Percentiles rank a stretch among this genome's conserved stretches.
Evolutionary conservation across 2,329 filamentous ascomycete species (phyloP).

Genomic region (Paraconiothyrium sp.): DNA sequence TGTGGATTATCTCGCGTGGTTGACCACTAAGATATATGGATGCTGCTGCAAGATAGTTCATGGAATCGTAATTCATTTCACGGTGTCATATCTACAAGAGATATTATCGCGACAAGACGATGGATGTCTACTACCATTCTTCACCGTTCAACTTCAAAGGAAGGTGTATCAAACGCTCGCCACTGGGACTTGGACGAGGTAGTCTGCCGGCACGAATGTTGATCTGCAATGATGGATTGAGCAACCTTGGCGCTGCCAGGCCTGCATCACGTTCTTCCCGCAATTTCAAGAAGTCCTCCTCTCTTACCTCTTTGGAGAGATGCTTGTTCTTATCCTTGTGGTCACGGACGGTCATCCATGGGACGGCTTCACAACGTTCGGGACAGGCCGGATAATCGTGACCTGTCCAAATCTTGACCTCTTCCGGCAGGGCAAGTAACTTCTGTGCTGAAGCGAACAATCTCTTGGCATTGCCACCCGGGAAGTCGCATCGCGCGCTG

Average conservation of each 20-base stretch:
- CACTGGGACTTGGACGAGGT: too few relatives aligned
- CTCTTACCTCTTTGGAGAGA: constrained; percentile 31
- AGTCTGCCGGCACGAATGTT: constrained; percentile 49
- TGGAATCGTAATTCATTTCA: too few relatives aligned
- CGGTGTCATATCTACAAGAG: too few relatives aligned
- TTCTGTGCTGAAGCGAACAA: constrained; percentile 41
- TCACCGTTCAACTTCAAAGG: too few relatives aligned
- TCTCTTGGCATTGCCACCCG: constrained; percentile 40
- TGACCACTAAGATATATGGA: too few relatives aligned
- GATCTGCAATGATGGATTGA: constrained; percentile 52
- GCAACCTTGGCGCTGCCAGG: constrained; percentile 44
- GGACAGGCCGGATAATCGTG: constrained; percentile 46
- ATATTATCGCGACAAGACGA: too few relatives aligned
- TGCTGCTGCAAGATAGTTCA: too few relatives aligned
- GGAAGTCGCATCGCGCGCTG: constrained; percentile 48
- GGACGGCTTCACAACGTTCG: constrained; percentile 29
- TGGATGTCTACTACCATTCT: too few relatives aligned
- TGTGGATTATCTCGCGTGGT: too few relatives aligned
- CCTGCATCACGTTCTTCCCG: constrained; percentile 42
- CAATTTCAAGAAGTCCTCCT: constrained; percentile 46
- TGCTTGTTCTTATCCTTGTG: constrained; percentile 50
- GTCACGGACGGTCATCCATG: constrained; percentile 47
- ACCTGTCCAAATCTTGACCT: constrained; percentile 46
- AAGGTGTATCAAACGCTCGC: too few relatives aligned
- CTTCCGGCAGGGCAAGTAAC: constrained; percentile 37